These are phyloP conservation scores for Spathaspora sp. DNA, from an alignment of 1,139 yeast genomes.

Conservation along the genomic window DNA sequence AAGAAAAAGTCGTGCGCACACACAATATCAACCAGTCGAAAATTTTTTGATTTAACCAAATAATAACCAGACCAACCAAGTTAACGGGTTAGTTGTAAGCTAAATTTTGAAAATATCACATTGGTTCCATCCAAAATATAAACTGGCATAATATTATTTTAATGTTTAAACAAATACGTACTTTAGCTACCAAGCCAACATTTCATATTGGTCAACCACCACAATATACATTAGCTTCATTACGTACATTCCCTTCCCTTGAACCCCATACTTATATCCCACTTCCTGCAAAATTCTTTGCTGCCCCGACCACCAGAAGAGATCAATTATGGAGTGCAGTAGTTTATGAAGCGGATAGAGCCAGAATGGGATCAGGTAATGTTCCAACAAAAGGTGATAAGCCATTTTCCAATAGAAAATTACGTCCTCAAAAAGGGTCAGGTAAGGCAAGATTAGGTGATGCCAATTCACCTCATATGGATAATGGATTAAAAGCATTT, in stretches of 20 bases:
- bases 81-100: background rate
- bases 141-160: background rate
- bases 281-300: conserved; percentile 65
- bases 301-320: conserved; percentile 70
- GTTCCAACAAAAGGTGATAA: conserved; percentile 85
- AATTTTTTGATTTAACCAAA: background rate
- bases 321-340: conserved; percentile 95
- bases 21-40: background rate
- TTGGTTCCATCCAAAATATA: background rate
- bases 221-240: conserved; percentile 72
- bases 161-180: conserved; percentile 33
- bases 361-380: conserved; percentile 85
- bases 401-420: conserved; percentile 80
- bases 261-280: conserved; percentile 82
- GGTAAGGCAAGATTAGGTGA: conserved; percentile 97
- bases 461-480: conserved; percentile 89
- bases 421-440: conserved; percentile 87
- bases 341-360: conserved; percentile 84
- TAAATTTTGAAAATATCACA: background rate
- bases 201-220: conserved; percentile 54
- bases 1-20: background rate
- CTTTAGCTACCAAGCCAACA: conserved; percentile 26
- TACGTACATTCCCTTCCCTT: conserved; percentile 83
- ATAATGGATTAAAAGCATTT: conserved; percentile 86
- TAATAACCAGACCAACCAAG: background rate